Percentiles rank a stretch among this genome's conserved stretches.
Evolutionary conservation across 306 rosid species (phyloP).

Genomic region (Cyclanthera cordifolia): DNA sequence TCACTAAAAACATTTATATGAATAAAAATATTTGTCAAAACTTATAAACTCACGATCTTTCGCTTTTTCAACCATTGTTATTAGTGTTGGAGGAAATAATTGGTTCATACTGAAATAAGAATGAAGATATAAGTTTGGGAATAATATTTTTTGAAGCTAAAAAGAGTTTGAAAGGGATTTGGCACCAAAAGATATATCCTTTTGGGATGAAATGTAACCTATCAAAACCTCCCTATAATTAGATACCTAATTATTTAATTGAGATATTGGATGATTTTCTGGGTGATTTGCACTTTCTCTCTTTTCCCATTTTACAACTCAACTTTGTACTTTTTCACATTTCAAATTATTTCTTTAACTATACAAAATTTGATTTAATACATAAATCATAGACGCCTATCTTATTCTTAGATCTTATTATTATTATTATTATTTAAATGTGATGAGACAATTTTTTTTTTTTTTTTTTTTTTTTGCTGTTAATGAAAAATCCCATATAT

Average conservation of each 20-base stretch:
- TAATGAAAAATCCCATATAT: no score
- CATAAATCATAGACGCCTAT: no score
- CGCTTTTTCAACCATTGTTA: no score
- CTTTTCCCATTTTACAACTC: background rate
- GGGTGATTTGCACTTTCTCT: background rate
- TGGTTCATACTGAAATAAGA: slow-evolving; percentile 1
- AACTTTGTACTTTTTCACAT: background rate
- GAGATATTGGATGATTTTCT: background rate
- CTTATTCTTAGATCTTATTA: background rate
- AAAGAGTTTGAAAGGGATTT: slow-evolving; percentile 1
- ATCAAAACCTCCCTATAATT: background rate
- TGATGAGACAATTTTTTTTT: background rate
- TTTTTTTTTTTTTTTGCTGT: no score
- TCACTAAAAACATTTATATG: no score
- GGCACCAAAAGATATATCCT: background rate
- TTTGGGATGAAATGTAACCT: background rate
- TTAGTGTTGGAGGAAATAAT: no score
- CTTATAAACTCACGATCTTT: no score
- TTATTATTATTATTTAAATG: background rate
- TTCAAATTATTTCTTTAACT: background rate
- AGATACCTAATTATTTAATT: background rate
- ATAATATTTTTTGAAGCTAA: background rate
- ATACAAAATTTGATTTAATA: background rate
- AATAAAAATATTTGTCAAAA: no score
- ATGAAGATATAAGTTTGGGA: background rate